These are phyloP conservation scores for Balansia obtecta DNA, from an alignment of 2,329 filamentous ascomycete species.

Conservation along the genomic window DNA sequence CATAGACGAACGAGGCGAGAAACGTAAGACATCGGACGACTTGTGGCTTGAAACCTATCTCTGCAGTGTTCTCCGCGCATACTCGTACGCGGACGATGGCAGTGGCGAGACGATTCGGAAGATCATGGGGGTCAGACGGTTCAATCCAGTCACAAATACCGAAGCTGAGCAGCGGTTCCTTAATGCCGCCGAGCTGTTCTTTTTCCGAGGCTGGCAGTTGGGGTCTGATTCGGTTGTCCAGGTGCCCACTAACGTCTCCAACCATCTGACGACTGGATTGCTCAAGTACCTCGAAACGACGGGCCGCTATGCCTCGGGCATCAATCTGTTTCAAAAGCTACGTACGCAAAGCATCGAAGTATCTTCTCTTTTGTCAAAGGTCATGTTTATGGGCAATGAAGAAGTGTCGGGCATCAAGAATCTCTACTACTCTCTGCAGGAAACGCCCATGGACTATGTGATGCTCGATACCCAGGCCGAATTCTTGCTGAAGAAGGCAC, in stretches of 20 bases:
- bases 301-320: slow-evolving; percentile 84
- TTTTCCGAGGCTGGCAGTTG: slow-evolving; percentile 94
- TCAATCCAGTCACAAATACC: slow-evolving; percentile 97
- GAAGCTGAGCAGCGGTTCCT: slow-evolving; percentile 95
- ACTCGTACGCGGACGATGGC: slow-evolving; percentile 92
- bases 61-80: slow-evolving; percentile 85
- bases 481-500: slow-evolving; percentile 78
- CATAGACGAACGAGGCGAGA: slow-evolving; percentile 92
- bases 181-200: slow-evolving; percentile 84
- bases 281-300: slow-evolving; percentile 93
- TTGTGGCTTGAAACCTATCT: slow-evolving; percentile 97
- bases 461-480: slow-evolving; percentile 90
- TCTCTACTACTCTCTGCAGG: slow-evolving; percentile 76
- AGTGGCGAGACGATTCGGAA: slow-evolving; percentile 90
- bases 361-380: slow-evolving; percentile 79
- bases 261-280: slow-evolving; percentile 87
- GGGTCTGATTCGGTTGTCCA: slow-evolving; percentile 96
- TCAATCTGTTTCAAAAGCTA: slow-evolving; percentile 96
- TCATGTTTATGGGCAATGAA: slow-evolving; percentile 89
- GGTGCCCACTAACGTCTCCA: slow-evolving; percentile 91
- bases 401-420: slow-evolving; percentile 91
- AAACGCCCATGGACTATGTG: slow-evolving; percentile 94
- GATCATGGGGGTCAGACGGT: slow-evolving; percentile 91
- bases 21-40: slow-evolving; percentile 82
- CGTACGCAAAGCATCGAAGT: slow-evolving; percentile 85